Percentiles rank a stretch among this genome's conserved stretches.
These are phyloP conservation scores for Leccinum uliginosum DNA, from an alignment of 768 basidiomycete species.

Conservation along the genomic window DNA sequence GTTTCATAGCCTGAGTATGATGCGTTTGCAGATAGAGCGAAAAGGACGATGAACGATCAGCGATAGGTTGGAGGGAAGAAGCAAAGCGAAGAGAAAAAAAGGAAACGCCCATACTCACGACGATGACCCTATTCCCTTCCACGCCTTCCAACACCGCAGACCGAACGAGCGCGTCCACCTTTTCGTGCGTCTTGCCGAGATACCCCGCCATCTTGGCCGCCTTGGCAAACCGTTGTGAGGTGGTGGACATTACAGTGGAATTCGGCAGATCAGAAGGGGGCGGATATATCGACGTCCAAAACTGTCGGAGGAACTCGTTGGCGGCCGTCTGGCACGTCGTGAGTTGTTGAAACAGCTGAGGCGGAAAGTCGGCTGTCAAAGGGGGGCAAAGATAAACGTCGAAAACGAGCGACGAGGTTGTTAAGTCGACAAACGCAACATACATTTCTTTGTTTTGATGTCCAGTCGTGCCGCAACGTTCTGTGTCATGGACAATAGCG, in stretches of 20 bases:
- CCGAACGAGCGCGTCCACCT: constrained; percentile 73
- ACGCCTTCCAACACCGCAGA: constrained; percentile 56
- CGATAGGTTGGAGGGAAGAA: not conserved
- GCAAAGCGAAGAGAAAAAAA: constrained; percentile 4
- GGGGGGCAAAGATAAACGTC: not conserved
- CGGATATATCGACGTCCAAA: constrained; percentile 87
- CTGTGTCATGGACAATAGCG: constrained; percentile 70
- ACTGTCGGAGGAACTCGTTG: constrained; percentile 94
- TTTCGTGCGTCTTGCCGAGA: constrained; percentile 73
- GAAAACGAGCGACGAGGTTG: not conserved
- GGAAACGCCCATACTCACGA: constrained; percentile 43
- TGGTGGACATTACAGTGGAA: constrained; percentile 33
- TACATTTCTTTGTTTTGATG: constrained; percentile 62
- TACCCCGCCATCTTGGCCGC: constrained; percentile 87
- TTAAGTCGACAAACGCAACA: constrained; percentile 14
- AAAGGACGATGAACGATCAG: not conserved
- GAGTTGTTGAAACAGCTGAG: constrained; percentile 75
- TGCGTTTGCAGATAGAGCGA: not conserved
- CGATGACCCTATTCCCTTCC: constrained; percentile 59
- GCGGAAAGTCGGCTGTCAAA: constrained; percentile 69
- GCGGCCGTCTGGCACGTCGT: constrained; percentile 88
- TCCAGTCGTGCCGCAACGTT: constrained; percentile 74
- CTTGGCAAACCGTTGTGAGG: constrained; percentile 70
- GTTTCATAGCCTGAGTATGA: constrained; percentile 63
- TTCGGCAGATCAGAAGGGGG: constrained; percentile 54